Evolutionary conservation across 1,284 basidiomycete species (phyloP), one percentile per base, ranked within the genome.

Genomic region (Papiliotrema laurentii): DNA sequence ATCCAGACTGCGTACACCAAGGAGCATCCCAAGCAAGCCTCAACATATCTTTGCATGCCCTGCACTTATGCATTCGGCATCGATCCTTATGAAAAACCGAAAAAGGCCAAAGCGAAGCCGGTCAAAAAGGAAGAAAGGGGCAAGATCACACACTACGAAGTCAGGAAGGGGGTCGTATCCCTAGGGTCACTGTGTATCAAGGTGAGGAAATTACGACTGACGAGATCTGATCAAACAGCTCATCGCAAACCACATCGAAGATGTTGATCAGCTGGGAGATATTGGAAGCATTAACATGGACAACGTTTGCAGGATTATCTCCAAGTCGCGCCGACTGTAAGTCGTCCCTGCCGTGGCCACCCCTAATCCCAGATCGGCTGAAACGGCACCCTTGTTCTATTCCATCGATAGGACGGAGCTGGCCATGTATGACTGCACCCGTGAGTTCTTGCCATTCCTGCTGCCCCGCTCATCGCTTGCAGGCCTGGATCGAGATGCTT

Each of bases 201-300:
- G 72, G 88, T 87, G 49, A 50, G 71, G 59, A 19, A 40, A 19
- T 13, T n/a, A n/a, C 25, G 36, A 27, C 11, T 21, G 5, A 2
- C 19, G 19, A 6, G 18, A 16, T 9, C 52, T 54, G 35, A 52
- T 36, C 13, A n/a, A n/a, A 27, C 53, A 93, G 86, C 75, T 97
- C 26, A 84, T 97, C 51, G 86, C 86, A 25, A 80, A 82, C 42
- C 82, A 90, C 65, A 96, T 97, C 49, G 82, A 93, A 52, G 85
- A 93, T 55, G 85, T 97, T 14, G 92, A 97, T 55, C 85, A 87
- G 0, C 77, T 97, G 5, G 91, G 92, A 0, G 84, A 91, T 60
- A 87, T 97, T 47, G 89, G 90, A 1, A 64, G 79, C 1, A 71
- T 86, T 67, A 93, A 89, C 64, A 77, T 89, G 75, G 83, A 90